Evolutionary conservation across 148 eudicot genomes (phyloP), one percentile per base, ranked within the genome.

Genomic region (Pouteria glomerata): DNA sequence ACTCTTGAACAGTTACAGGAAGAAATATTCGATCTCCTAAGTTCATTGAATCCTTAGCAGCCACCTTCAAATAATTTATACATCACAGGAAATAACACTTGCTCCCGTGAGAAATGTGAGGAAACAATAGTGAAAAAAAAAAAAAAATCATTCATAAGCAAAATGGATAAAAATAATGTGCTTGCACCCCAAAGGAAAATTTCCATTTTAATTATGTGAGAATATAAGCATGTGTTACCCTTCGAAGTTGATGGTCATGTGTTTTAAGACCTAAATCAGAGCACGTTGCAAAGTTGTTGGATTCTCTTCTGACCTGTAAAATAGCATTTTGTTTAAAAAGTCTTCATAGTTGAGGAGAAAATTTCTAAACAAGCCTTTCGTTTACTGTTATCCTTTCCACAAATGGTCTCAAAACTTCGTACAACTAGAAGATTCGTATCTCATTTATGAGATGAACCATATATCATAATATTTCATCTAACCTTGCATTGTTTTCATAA

Each of bases 261-360:
- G 74, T 63, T 81, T 66, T 80, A 57, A 26, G 68, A 51, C 67
- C 76, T 50, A 52, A 18, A 57, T 68, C 63, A 33, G 69, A 75
- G 58, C 51, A 73, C 21, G 44, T 14, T 47, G 71, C 59, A 30
- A 41, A 60, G 55, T 70, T 72, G 1, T 72, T 57, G 64, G 83
- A 81, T 63, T 88, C 88, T 78, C 86, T 87, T 81, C 97, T 85
- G 61, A 96, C 96, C 99, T 92, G 81, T 48, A 79, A 34, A 37
- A 66, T 42, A 31, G 48, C 41, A 50, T 39, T 41, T 31, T 37
- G 45, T 44, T 30, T 71, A 35, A 42, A 31, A 66, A 16, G 21
- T 59, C 15, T 41, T 55, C 21, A 47, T 4, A 34, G 1, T 30
- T n/a, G 11, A 44, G 19, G 48, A 64, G 48, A 27, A 52, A 29